These are phyloP conservation scores for Boehmeria nivea DNA, from an alignment of 306 rosid species.

Conservation along the genomic window DNA sequence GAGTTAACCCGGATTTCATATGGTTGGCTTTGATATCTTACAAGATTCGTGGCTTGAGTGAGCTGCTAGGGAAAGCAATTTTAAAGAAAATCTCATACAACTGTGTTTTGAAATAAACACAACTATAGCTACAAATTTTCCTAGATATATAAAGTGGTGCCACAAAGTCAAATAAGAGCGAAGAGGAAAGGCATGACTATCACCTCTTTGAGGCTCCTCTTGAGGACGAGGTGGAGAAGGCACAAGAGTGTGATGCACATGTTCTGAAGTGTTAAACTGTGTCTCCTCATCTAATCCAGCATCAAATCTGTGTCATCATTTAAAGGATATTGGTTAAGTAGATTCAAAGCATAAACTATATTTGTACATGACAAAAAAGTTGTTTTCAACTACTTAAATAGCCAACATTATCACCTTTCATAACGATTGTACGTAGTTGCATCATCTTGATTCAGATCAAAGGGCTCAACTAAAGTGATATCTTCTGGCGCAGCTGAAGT, in stretches of 20 bases:
- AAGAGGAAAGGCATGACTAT: background rate
- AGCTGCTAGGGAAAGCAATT: no score
- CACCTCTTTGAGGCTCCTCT: conserved; percentile 3
- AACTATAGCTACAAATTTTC: no score
- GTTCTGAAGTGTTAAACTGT: conserved; percentile 36
- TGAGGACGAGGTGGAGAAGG: conserved; percentile 55
- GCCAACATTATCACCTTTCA: conserved; percentile 49
- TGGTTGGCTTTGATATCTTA: no score
- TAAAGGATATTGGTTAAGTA: no score
- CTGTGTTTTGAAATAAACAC: no score
- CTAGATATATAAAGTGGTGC: no score
- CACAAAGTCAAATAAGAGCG: background rate
- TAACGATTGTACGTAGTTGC: conserved; percentile 34
- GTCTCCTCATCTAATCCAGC: conserved; percentile 60
- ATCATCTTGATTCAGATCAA: conserved; percentile 40
- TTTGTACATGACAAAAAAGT: background rate
- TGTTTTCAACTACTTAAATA: background rate
- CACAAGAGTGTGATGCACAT: conserved; percentile 31
- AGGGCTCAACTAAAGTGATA: conserved; percentile 53
- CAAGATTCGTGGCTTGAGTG: no score
- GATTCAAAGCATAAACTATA: no score
- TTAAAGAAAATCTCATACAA: no score
- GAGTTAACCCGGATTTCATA: no score
- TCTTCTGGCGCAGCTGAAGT: conserved; percentile 57
- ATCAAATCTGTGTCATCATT: conserved; percentile 54